Base-by-base conservation (phyloP, 2,329 filamentous ascomycete genomes). In the Rhynchosporium secalis region DNA sequence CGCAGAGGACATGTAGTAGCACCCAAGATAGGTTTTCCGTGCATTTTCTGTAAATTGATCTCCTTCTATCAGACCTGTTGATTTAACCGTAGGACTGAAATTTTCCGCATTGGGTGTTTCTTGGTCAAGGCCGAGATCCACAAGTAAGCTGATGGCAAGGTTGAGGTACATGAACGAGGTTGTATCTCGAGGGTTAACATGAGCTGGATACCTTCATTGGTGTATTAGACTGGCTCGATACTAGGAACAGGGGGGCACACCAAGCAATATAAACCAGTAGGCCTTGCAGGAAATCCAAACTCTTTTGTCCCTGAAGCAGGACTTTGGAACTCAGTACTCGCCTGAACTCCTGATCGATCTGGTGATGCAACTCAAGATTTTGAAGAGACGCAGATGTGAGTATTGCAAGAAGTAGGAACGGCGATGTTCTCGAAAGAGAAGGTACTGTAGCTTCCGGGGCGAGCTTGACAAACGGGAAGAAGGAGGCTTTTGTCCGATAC, bases 181-280 rank as follows among this genome's bases (percentile, higher is more conserved):
- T 36, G 70, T 71, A 20, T 69, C 66, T 26, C 68, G 70, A 7
- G 71, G 72, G 56, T 70, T 72, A 4, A 65, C 54, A 60, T 72
- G 66, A n/a, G 70, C 59, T 26, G 72, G 72, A 61, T 72, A 72
- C 70, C 70, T 71, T 15, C 2, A 40, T 20, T 33, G 3, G 33
- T 20, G 28, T n/a, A 20, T 26, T 60, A 20, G 12, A 40, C 55
- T 33, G 61, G 40, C 28, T 15, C 33, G 60, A 33, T 46, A 5
- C 3, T 26, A 8, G 4, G 6, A 8, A 20, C 5, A 7, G 4
- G n/a, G 43, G 4, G 1, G 60, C 76, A 67, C 71, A 86, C 85
- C 85, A 87, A 10, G 80, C 77, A 61, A 81, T 80, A 62, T 86
- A 87, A 7, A 86, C 77, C 47, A 86, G 74, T n/a, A 87, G 72